A percentile compares a stretch with the other conserved stretches of the same genome.
Conservation (phyloP, 176 grass and related monocot species). For the Raddia guianensis region DNA sequence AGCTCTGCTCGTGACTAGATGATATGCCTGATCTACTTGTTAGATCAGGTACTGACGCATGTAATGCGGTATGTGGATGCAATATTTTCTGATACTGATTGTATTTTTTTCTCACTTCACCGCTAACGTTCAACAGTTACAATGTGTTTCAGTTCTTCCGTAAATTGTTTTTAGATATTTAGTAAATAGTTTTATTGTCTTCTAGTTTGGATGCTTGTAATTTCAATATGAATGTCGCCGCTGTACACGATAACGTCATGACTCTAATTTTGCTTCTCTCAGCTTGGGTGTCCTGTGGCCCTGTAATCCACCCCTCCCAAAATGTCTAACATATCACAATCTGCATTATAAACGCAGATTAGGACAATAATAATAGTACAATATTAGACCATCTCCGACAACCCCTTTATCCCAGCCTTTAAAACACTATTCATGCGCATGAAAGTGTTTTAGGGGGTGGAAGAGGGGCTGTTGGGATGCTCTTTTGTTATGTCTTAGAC, state of each 20-base stretch:
- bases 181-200: neutral
- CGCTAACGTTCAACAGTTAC: neutral
- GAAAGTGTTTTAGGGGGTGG: too few relatives aligned
- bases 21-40: neutral
- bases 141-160: neutral
- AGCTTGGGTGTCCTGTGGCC: neutral
- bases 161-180: neutral
- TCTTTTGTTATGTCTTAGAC: too few relatives aligned
- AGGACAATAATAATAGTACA: too few relatives aligned
- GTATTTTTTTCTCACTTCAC: neutral
- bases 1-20: neutral
- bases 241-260: neutral
- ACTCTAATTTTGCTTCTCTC: neutral
- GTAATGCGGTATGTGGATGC: conserved; percentile 1
- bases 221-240: neutral
- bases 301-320: too few relatives aligned
- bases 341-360: too few relatives aligned
- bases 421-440: too few relatives aligned
- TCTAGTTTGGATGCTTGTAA: neutral
- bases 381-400: too few relatives aligned
- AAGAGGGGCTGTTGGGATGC: too few relatives aligned
- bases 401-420: too few relatives aligned
- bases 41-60: conserved; percentile 9
- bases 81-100: neutral
- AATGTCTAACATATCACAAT: too few relatives aligned